Percentiles rank a stretch among this genome's conserved stretches.
Evolutionary conservation across 2,329 filamentous ascomycete genomes (phyloP).

Genomic region (Curvularia sp.): DNA sequence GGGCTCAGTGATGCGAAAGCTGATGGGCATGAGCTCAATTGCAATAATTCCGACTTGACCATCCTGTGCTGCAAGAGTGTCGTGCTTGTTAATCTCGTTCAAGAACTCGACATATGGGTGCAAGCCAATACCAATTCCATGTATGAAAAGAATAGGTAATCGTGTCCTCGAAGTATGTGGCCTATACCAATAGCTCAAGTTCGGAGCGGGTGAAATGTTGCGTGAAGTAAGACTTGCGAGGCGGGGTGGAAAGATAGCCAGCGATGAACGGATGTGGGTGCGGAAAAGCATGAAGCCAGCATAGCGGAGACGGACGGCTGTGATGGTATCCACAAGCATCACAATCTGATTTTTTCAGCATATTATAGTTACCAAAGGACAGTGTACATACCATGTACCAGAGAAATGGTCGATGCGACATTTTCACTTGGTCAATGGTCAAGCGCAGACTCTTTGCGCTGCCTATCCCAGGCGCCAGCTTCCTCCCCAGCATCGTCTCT

Average conservation of each 20-base stretch:
- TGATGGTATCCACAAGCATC: slow-evolving; percentile 60
- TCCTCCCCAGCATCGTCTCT: slow-evolving; percentile 61
- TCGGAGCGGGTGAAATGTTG: slow-evolving; percentile 58
- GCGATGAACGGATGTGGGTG: slow-evolving; percentile 52
- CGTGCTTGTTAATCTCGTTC: slow-evolving; percentile 56
- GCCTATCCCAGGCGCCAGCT: slow-evolving; percentile 63
- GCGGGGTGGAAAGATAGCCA: slow-evolving; percentile 66
- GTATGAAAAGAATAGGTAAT: slow-evolving; percentile 71
- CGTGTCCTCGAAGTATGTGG: slow-evolving; percentile 66
- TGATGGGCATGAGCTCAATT: slow-evolving; percentile 71
- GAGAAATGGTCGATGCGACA: slow-evolving; percentile 66
- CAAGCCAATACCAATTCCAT: slow-evolving; percentile 74
- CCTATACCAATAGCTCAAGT: slow-evolving; percentile 70
- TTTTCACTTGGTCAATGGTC: slow-evolving; percentile 69
- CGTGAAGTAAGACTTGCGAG: slow-evolving; percentile 59
- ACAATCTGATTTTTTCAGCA: slow-evolving; percentile 50
- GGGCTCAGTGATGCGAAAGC: slow-evolving; percentile 65
- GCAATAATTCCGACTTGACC: slow-evolving; percentile 68
- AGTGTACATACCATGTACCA: slow-evolving; percentile 65
- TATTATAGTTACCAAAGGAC: not conserved
- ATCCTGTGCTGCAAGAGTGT: slow-evolving; percentile 38
- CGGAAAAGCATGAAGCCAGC: slow-evolving; percentile 63
- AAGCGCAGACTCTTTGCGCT: slow-evolving; percentile 66
- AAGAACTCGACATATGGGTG: slow-evolving; percentile 68
- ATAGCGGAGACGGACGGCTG: slow-evolving; percentile 54